Base-by-base conservation (phyloP, 768 basidiomycete species). In the Boletus subparvulus region DNA sequence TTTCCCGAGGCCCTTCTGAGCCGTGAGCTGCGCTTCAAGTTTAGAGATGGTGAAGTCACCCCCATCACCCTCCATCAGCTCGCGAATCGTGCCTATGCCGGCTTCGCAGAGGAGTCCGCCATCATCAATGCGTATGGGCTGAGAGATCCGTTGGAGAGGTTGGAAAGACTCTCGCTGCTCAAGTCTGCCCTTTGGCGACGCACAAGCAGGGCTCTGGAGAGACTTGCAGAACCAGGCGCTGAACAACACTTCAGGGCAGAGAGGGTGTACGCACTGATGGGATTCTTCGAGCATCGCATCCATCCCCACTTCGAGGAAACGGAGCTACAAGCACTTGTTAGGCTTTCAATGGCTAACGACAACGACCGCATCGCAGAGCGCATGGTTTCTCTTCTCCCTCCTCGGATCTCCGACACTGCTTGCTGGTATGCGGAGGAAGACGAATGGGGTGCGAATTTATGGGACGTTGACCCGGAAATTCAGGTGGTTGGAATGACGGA, bases 241-340 rank as follows among this genome's bases (percentile, higher is more conserved):
- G 1, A 35, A 26, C 14, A 26, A 5, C 9, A 24, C 47, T 61
- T 56, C 46, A 46, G 40, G 41, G 59, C 62, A 40, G 68, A 67
- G 26, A 69, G 54, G 26, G 66, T 70, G 33, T 69, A 66, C 10
- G 58, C 66, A 11, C 58, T 71, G 1, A 66, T 66, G 69, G 61
- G 61, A 4, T 67, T 71, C 43, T 68, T 71, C 21, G 55, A 60
- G 33, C 66, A 67, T 47, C 69, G 59, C 1, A 68, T 69, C 32
- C 28, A 44, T 12, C 68, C 62, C 12, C 40, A 65, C 19, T 16
- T 32, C 16, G 19, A 44, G 36, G 65, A 66, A 32, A 67, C 55
- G 16, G 54, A 61, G 33, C 1, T 64, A 35, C 65, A 69, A 48
- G 65, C 68, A 7, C 52, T 64, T n/a, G 61, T 52, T 3, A 50